Evolutionary conservation across 2,329 filamentous ascomycete species (phyloP).

Genomic region (Pseudocercospora pini-densiflorae): DNA sequence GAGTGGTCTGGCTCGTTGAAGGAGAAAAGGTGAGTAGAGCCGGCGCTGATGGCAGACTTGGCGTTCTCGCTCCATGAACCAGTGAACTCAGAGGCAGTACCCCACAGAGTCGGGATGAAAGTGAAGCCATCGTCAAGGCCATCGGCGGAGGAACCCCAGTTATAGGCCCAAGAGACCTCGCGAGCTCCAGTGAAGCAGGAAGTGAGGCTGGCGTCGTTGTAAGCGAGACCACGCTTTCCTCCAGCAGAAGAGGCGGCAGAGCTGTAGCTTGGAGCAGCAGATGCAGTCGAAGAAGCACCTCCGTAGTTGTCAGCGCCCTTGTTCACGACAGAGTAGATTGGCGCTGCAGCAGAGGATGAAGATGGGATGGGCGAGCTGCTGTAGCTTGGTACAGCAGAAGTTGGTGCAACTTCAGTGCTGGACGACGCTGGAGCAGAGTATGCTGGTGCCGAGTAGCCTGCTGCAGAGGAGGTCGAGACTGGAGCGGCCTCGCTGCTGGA

Average conservation of each 20-base stretch:
- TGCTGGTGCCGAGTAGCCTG: conserved; percentile 24
- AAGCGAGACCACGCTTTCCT: conserved; percentile 70
- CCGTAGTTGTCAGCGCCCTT: conserved; percentile 15
- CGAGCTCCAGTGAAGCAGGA: conserved; percentile 53
- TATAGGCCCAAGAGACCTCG: conserved; percentile 67
- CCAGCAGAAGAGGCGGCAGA: conserved; percentile 35
- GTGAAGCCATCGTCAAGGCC: conserved; percentile 51
- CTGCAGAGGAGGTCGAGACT: conserved; percentile 21
- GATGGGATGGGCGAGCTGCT: conserved; percentile 16
- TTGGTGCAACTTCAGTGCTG: conserved; percentile 19
- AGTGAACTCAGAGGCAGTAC: conserved; percentile 51
- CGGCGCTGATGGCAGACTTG: conserved; percentile 56
- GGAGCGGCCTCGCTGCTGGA: conserved; percentile 27
- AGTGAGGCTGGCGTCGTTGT: conserved; percentile 64
- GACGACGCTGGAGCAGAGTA: conserved; percentile 21
- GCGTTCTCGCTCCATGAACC: conserved; percentile 58
- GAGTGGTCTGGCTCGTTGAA: conserved; percentile 74
- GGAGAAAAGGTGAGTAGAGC: conserved; percentile 63
- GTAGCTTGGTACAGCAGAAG: conserved; percentile 17
- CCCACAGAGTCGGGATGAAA: conserved; percentile 69
- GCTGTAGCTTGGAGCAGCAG: conserved; percentile 23
- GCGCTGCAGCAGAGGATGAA: conserved; percentile 13
- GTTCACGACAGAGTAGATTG: conserved; percentile 9
- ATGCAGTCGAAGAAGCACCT: conserved; percentile 26
- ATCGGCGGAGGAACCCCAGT: conserved; percentile 64